phyloP scores from a whole-genome alignment of 2,329 filamentous ascomycete genomes.

The Tolypocladium ovalisporum region DNA sequence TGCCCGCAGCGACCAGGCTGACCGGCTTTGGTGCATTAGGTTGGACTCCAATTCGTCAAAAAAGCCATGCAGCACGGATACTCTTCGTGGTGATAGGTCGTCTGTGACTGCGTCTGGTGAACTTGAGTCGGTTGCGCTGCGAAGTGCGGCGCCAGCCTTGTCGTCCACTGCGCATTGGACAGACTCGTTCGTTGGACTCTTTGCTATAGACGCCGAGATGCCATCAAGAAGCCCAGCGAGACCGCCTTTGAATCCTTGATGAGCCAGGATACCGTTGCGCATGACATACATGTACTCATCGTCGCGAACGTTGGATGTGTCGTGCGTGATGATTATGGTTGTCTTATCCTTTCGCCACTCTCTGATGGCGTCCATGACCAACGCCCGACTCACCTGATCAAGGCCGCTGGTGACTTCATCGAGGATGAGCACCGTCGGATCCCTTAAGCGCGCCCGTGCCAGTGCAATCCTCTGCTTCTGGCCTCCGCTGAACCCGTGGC shows the following conservation, averaged over 20 bases:
- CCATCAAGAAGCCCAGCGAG: not conserved
- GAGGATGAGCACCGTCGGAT: constrained; percentile 71
- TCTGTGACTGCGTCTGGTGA: not conserved
- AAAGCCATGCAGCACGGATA: not conserved
- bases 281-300: constrained; percentile 74
- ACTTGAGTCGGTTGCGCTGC: not conserved
- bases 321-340: constrained; percentile 89
- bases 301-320: constrained; percentile 62
- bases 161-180: not conserved
- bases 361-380: constrained; percentile 66
- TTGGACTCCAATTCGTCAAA: not conserved
- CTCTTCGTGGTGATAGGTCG: not conserved
- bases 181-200: not conserved
- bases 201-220: not conserved
- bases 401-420: constrained; percentile 85
- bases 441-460: constrained; percentile 64
- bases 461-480: constrained; percentile 75
- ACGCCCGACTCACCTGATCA: constrained; percentile 57
- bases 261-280: constrained; percentile 55
- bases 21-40: not conserved
- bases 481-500: constrained; percentile 67
- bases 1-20: not conserved
- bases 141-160: not conserved
- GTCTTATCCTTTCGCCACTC: constrained; percentile 71
- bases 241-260: constrained; percentile 40